Percentiles rank a stretch among this genome's conserved stretches.
These are phyloP conservation scores for Closterium sp. DNA, from an alignment of 139 green algal species.

Conservation along the genomic window DNA sequence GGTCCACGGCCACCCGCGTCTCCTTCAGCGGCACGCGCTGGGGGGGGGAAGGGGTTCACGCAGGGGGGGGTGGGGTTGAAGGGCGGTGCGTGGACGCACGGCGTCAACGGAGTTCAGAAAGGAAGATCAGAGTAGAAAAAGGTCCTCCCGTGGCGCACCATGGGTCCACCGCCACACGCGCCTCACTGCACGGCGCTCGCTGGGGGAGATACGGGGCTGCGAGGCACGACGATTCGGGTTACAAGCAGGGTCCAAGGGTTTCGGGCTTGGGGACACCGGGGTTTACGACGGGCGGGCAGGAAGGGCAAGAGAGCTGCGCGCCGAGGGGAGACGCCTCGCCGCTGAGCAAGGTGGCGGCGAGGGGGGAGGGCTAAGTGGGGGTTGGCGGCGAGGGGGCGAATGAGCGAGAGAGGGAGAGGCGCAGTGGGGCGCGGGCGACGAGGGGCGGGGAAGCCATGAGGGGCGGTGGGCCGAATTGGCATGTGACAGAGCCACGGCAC, in stretches of 20 bases:
- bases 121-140: too few relatives aligned
- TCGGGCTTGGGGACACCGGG: neutral
- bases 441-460: too few relatives aligned
- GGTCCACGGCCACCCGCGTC: conserved; percentile 78
- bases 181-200: too few relatives aligned
- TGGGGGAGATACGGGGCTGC: too few relatives aligned
- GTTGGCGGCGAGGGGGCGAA: neutral
- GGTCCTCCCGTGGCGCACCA: too few relatives aligned
- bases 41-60: neutral
- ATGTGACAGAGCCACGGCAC: too few relatives aligned
- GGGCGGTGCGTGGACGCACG: neutral
- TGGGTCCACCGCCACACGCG: too few relatives aligned
- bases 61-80: neutral
- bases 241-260: neutral
- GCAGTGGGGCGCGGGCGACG: too few relatives aligned
- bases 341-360: neutral
- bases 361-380: neutral
- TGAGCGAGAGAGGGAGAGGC: neutral
- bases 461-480: too few relatives aligned
- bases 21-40: conserved; percentile 70
- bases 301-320: too few relatives aligned
- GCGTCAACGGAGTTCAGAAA: neutral
- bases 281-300: too few relatives aligned
- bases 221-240: too few relatives aligned
- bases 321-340: neutral